Conservation (phyloP, 2,329 filamentous ascomycete species). For the Penicillium sp. region DNA sequence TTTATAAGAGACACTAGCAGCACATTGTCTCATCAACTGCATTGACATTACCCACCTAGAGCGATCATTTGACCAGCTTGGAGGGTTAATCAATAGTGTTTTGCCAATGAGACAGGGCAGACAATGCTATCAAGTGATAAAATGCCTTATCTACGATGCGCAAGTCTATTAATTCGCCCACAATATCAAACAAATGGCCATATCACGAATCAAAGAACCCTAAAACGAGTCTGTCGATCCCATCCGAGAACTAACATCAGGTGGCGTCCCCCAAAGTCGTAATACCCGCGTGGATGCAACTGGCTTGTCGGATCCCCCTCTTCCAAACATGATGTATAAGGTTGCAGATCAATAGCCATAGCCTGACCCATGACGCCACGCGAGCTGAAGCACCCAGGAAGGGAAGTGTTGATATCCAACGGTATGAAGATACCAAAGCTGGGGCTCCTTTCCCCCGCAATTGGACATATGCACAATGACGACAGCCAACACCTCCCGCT, state of each 20-base stretch:
- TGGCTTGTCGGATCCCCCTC: background rate
- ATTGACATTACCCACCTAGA: background rate
- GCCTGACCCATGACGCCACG: background rate
- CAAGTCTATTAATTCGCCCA: background rate
- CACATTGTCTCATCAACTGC: background rate
- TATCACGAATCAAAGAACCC: no score
- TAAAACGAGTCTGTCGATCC: background rate
- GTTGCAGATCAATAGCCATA: background rate
- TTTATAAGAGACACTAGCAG: no score
- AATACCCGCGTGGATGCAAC: background rate
- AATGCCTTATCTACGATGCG: background rate
- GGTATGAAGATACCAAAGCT: background rate
- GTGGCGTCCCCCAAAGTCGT: background rate
- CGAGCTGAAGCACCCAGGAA: background rate
- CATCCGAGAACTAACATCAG: background rate
- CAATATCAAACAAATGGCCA: background rate
- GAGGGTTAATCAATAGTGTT: background rate
- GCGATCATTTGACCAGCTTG: background rate
- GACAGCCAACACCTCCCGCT: constrained; percentile 1
- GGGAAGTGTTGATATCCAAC: background rate
- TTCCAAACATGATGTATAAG: background rate
- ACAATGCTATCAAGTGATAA: background rate
- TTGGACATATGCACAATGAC: constrained; percentile 18
- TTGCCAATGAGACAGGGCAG: background rate
- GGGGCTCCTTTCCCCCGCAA: constrained; percentile 4